Base-by-base conservation (phyloP, 345 rosid species). In the Gossypium mustelinum region DNA sequence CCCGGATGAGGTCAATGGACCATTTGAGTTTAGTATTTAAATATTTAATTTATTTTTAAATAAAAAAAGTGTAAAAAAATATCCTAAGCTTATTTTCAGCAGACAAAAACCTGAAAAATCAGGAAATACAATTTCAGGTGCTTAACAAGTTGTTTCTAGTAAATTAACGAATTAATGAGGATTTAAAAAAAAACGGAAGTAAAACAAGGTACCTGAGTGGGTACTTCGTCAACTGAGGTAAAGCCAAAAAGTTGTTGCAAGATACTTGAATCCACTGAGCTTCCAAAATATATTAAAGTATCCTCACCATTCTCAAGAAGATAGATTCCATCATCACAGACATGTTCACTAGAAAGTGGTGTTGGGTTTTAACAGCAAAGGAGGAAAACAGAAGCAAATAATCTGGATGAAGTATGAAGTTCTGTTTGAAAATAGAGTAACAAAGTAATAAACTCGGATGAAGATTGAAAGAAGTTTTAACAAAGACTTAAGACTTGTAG, bases 251-350 rank as follows among this genome's bases (percentile, higher is more conserved):
- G 85, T 79, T 90, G 87, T 56, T 74, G 85, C 87, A 93, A 81
- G 62, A 84, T 85, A 65, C 81, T 85, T 64, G 98, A 75, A 73
- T 87, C 81, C 34, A 88, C 97, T 0, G 88, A 84, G 79, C 72
- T 86, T 65, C 99, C 97, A n/a, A 89, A 72, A 82, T 91, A 95
- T 78, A 93, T 86, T 77, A 90, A 81, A 75, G 89, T 89, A 83
- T 95, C 98, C 39, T 87, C 90, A 64, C 99, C 98, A 48, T 90
- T 93, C 84, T 95, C 99, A 70, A 95, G 94, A 80, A 95, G 89
- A 87, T 89, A 95, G 17, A 93, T 86, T 81, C 98, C 99, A 48
- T 85, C 92, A 64, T 90, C 92, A 11, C 85, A 87, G 70, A 93
- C 82, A 24, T 90, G 83, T 76, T 95, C 99, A 65, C 97, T 93